Evolutionary conservation across 2,329 filamentous ascomycete species (phyloP).

Genomic region (Colletotrichum ledebouriae): DNA sequence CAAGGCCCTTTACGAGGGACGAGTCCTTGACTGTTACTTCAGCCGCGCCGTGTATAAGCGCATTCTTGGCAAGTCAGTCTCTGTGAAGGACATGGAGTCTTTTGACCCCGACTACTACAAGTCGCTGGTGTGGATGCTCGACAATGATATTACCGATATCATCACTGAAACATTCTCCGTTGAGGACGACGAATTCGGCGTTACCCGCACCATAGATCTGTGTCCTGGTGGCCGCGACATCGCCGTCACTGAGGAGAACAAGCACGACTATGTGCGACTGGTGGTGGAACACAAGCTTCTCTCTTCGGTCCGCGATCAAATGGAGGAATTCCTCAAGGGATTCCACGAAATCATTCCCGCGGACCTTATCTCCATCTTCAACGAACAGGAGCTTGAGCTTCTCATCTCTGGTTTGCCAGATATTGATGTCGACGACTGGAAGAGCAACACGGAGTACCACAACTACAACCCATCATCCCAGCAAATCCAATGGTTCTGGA

Average conservation of each 20-base stretch:
- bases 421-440: constrained; percentile 99
- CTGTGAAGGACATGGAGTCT: constrained; percentile 99
- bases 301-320: constrained; percentile 92
- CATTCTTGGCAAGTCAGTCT: constrained; percentile 93
- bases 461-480: constrained; percentile 95
- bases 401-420: constrained; percentile 97
- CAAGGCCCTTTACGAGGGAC: constrained; percentile 96
- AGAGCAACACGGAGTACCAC: constrained; percentile 98
- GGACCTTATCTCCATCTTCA: constrained; percentile 96
- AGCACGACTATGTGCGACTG: constrained; percentile 95
- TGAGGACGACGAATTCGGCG: constrained; percentile 94
- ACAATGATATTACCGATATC: constrained; percentile 98
- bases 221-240: constrained; percentile 91
- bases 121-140: constrained; percentile 96
- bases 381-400: constrained; percentile 96
- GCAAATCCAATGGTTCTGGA: constrained; percentile 99
- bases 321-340: constrained; percentile 92
- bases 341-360: constrained; percentile 99
- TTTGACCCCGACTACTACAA: constrained; percentile 99
- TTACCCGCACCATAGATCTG: constrained; percentile 87
- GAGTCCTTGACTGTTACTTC: constrained; percentile 98
- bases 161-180: constrained; percentile 97
- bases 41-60: constrained; percentile 98
- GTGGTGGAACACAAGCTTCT: constrained; percentile 95
- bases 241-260: constrained; percentile 96